Conservation (phyloP, 1,284 basidiomycete genomes). For the Peniophora sp. region DNA sequence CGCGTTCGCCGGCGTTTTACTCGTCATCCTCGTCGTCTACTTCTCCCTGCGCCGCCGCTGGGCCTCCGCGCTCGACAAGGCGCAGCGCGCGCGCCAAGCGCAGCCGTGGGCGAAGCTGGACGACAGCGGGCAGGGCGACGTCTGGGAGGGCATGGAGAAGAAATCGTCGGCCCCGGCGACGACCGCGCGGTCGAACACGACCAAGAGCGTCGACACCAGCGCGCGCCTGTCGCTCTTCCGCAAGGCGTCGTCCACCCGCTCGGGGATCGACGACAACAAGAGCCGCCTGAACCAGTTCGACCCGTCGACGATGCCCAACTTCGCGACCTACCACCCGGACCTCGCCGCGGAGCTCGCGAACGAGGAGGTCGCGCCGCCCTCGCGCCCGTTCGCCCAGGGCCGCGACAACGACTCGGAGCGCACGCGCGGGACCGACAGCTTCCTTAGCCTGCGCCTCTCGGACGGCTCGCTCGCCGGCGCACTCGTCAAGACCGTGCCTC, state of each 20-base stretch:
- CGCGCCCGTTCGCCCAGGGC: slow-evolving; percentile 31
- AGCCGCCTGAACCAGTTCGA: slow-evolving; percentile 25
- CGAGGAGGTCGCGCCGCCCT: slow-evolving; percentile 20
- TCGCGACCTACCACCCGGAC: slow-evolving; percentile 43
- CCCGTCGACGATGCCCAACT: slow-evolving; percentile 25
- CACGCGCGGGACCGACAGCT: slow-evolving; percentile 38
- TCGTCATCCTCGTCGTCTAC: slow-evolving; percentile 20
- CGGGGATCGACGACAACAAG: slow-evolving; percentile 26
- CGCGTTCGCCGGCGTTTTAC: slow-evolving; percentile 20
- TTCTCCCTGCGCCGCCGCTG: slow-evolving; percentile 9
- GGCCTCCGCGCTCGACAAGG: slow-evolving; percentile 4
- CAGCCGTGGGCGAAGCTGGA: slow-evolving; percentile 16
- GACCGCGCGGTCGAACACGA: slow-evolving; percentile 5
- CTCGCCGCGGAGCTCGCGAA: slow-evolving; percentile 43
- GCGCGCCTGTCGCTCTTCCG: slow-evolving; percentile 48
- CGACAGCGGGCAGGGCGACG: slow-evolving; percentile 8
- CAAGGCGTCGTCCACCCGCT: slow-evolving; percentile 48
- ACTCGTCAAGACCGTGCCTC: slow-evolving; percentile 50
- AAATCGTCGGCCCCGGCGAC: slow-evolving; percentile 1
- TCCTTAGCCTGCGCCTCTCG: slow-evolving; percentile 42
- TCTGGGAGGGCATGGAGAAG: slow-evolving; percentile 13
- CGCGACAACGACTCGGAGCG: slow-evolving; percentile 34
- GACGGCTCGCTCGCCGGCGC: slow-evolving; percentile 28
- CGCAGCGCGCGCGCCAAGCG: slow-evolving; percentile 13
- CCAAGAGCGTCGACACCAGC: slow-evolving; percentile 15